phyloP scores from a whole-genome alignment of 805 yeast species.

The Candida vaughaniae region DNA sequence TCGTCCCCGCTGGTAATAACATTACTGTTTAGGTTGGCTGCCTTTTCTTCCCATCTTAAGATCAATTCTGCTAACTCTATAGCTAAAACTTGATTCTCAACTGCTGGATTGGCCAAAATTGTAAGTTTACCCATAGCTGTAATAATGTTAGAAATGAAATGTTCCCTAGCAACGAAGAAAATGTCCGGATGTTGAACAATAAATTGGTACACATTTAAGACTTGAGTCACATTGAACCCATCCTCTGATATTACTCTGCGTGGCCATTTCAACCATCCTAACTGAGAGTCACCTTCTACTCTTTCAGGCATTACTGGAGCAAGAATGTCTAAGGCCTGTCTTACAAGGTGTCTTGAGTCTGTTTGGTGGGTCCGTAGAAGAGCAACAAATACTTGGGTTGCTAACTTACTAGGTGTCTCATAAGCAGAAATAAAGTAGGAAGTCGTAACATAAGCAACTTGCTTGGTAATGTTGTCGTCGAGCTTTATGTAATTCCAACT shows the following conservation, averaged over 20 bases:
- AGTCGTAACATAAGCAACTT: constrained; percentile 88
- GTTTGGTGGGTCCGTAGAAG: constrained; percentile 78
- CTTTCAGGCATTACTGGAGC: constrained; percentile 84
- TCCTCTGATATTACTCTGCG: constrained; percentile 89
- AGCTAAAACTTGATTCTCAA: constrained; percentile 81
- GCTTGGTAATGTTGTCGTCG: constrained; percentile 86
- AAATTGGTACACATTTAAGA: constrained; percentile 82
- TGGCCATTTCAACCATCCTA: constrained; percentile 91
- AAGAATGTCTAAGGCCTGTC: constrained; percentile 80
- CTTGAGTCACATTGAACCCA: constrained; percentile 82
- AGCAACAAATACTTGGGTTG: constrained; percentile 90
- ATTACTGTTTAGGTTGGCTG: constrained; percentile 20
- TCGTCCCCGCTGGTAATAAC: not conserved
- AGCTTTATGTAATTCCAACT: constrained; percentile 91
- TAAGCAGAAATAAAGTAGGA: constrained; percentile 82
- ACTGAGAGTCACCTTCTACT: constrained; percentile 54
- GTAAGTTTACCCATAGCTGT: constrained; percentile 91
- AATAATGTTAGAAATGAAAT: constrained; percentile 83
- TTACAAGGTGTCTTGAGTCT: constrained; percentile 80
- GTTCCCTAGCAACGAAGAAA: constrained; percentile 83
- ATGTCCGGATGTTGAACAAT: constrained; percentile 81
- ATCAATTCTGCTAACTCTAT: constrained; percentile 87
- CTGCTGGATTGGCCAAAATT: constrained; percentile 68
- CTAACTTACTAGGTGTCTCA: constrained; percentile 85
- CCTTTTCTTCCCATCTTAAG: constrained; percentile 76